Percentiles rank a stretch among this genome's conserved stretches.
Conservation (phyloP, 2,329 filamentous ascomycete genomes). For the Teratosphaeriaceae sp. region DNA sequence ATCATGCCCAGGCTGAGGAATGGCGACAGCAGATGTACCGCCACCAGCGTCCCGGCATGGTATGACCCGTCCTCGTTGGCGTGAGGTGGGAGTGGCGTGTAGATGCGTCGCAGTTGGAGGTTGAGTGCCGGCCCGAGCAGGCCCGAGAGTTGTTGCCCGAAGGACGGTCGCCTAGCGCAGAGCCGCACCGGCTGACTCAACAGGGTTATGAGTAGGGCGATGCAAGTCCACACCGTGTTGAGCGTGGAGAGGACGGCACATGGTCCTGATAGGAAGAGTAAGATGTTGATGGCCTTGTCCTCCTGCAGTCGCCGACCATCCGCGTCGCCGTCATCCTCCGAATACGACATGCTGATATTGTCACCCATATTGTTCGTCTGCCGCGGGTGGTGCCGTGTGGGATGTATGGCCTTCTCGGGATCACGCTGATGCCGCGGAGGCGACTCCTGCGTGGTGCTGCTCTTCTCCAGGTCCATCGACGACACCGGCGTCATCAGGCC, state of each 20-base stretch:
- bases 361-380: conserved; percentile 1
- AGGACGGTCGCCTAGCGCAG: conserved; percentile 43
- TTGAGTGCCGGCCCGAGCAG: conserved; percentile 49
- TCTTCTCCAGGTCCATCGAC: conserved; percentile 28
- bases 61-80: conserved; percentile 32
- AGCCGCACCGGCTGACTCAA: conserved; percentile 49
- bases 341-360: conserved; percentile 13
- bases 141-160: conserved; percentile 44
- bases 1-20: conserved; percentile 51
- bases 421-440: conserved; percentile 13
- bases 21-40: conserved; percentile 50
- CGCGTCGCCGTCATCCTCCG: conserved; percentile 26
- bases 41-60: conserved; percentile 39
- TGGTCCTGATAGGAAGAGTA: conserved; percentile 48
- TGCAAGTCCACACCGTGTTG: conserved; percentile 49
- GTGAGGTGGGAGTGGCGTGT: conserved; percentile 31
- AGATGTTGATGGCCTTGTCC: conserved; percentile 38
- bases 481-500: conserved; percentile 21
- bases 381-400: conserved; percentile 10
- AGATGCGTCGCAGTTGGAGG: conserved; percentile 44
- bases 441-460: conserved; percentile 11
- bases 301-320: conserved; percentile 35
- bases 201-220: conserved; percentile 45
- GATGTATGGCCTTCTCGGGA: conserved; percentile 20
- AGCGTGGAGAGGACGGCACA: conserved; percentile 49